These are phyloP conservation scores for Hepatocystis sp. DNA, from an alignment of 169 alveolate genomes.

Conservation along the genomic window DNA sequence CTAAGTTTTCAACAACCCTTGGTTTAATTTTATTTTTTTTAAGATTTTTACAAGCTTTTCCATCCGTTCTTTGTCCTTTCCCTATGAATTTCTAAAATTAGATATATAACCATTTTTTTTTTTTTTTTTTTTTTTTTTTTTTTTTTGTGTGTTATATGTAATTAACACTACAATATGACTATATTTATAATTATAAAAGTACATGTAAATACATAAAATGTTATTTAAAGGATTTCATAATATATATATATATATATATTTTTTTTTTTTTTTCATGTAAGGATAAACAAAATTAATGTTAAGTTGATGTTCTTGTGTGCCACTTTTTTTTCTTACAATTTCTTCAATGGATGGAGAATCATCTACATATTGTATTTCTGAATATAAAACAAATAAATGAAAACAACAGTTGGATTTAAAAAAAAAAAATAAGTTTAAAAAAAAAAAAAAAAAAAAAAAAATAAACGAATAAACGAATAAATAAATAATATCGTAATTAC, in stretches of 20 bases:
- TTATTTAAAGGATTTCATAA: too few species aligned
- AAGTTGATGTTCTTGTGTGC: neutral
- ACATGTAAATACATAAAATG: too few species aligned
- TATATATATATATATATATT: too few species aligned
- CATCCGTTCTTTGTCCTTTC: constrained; percentile 74
- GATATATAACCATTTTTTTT: constrained; percentile 2
- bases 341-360: constrained; percentile 50
- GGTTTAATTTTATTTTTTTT: constrained; percentile 44
- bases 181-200: too few species aligned
- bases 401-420: neutral
- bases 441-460: neutral
- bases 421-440: constrained; percentile 3
- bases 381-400: neutral
- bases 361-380: constrained; percentile 64
- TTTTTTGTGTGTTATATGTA: too few species aligned
- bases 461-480: neutral
- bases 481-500: constrained; percentile 19
- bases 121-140: too few species aligned
- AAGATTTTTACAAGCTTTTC: constrained; percentile 53
- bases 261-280: too few species aligned
- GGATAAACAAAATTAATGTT: too few species aligned
- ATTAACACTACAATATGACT: too few species aligned
- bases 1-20: constrained; percentile 52
- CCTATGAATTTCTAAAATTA: constrained; percentile 64
- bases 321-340: constrained; percentile 45